phyloP scores from a whole-genome alignment of 345 rosid genomes.

The Hibiscus trionum region DNA sequence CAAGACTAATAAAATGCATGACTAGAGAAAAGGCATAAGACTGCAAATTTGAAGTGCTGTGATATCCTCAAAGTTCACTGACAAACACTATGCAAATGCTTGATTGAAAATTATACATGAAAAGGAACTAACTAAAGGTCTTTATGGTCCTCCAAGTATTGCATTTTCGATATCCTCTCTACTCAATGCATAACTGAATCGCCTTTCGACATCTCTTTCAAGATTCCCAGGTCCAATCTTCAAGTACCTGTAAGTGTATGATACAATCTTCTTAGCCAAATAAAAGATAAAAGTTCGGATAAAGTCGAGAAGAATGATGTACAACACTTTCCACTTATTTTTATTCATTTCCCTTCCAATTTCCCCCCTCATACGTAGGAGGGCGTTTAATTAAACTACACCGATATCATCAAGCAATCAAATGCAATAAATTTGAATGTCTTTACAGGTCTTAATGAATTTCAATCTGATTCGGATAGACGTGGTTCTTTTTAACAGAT shows the following conservation, averaged over 20 bases:
- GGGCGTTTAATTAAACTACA: not conserved
- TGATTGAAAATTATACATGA: not conserved
- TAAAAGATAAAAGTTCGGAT: not conserved
- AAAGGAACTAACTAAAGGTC: not conserved
- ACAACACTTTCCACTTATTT: not conserved
- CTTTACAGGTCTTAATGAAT: not conserved
- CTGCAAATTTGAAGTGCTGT: not conserved
- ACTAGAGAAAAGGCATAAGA: not conserved
- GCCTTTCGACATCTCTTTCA: conserved; percentile 86
- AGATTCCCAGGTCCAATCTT: conserved; percentile 89
- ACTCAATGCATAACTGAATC: conserved; percentile 27
- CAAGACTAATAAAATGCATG: not conserved
- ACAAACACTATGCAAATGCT: not conserved
- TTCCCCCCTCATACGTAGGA: not conserved
- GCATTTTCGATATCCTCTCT: conserved; percentile 75
- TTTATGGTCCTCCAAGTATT: conserved; percentile 61
- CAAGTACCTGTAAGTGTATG: conserved; percentile 53
- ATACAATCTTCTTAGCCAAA: conserved; percentile 4
- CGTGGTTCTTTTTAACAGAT: not conserved
- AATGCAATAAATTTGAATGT: not conserved
- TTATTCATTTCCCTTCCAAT: not conserved
- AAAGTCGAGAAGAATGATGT: not conserved
- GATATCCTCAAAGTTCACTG: not conserved
- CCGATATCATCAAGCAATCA: not conserved
- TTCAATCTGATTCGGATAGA: not conserved